Conservation (phyloP, 2,329 filamentous ascomycete species). For the Paecilomyces sp. region DNA sequence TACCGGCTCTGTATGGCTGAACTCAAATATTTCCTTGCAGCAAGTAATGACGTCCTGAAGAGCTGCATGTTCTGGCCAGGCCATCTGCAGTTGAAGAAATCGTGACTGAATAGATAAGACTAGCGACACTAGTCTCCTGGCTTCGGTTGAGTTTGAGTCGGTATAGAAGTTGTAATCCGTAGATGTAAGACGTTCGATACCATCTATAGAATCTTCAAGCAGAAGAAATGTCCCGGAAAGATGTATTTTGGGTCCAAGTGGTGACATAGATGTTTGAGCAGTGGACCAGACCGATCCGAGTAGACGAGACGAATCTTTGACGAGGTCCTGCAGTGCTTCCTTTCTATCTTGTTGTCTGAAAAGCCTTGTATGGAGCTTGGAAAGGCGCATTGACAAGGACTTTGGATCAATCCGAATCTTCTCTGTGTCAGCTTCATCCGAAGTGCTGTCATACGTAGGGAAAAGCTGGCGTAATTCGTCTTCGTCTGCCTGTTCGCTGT, state of each 20-base stretch:
- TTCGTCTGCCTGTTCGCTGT: conserved; percentile 66
- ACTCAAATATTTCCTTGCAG: conserved; percentile 67
- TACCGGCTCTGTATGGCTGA: conserved; percentile 74
- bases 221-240: conserved; percentile 61
- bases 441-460: conserved; percentile 62
- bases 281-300: conserved; percentile 27
- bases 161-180: conserved; percentile 80
- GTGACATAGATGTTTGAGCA: conserved; percentile 13
- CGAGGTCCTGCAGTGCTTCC: conserved; percentile 22
- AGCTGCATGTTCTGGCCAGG: conserved; percentile 68
- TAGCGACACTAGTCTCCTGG: conserved; percentile 63
- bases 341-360: conserved; percentile 24
- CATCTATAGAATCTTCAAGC: conserved; percentile 54
- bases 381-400: conserved; percentile 54
- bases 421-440: conserved; percentile 28
- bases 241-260: conserved; percentile 42
- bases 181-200: conserved; percentile 36
- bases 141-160: conserved; percentile 69
- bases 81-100: conserved; percentile 61
- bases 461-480: conserved; percentile 76
- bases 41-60: conserved; percentile 69
- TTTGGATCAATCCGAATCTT: conserved; percentile 36
- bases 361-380: conserved; percentile 50
- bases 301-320: conserved; percentile 27
- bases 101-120: conserved; percentile 62